A percentile compares a stretch with the other conserved stretches of the same genome.
Evolutionary conservation across 495 filamentous ascomycete genomes (phyloP).

Genomic region (Xylaria acuta): DNA sequence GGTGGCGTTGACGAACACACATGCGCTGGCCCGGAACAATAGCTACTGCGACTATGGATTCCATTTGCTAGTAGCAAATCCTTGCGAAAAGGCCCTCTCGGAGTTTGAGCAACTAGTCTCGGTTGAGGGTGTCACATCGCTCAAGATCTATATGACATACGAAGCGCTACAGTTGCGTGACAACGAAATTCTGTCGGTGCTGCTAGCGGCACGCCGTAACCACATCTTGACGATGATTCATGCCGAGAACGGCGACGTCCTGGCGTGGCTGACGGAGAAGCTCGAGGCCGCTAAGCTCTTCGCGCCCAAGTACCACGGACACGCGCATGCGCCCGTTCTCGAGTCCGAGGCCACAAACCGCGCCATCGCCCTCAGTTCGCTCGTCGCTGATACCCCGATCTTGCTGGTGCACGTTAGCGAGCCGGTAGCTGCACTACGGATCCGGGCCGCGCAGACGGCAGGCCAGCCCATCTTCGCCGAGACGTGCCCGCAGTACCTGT

Average conservation of each 20-base stretch:
- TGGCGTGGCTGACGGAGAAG: conserved; percentile 56
- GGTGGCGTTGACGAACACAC: conserved; percentile 54
- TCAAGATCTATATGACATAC: conserved; percentile 73
- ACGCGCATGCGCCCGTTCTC: conserved; percentile 59
- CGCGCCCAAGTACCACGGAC: conserved; percentile 62
- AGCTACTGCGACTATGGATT: conserved; percentile 68
- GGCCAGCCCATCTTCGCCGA: conserved; percentile 66
- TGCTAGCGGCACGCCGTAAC: conserved; percentile 54
- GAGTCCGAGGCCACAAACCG: conserved; percentile 66
- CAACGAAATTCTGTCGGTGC: conserved; percentile 60
- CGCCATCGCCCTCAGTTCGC: conserved; percentile 59
- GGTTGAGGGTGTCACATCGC: conserved; percentile 58
- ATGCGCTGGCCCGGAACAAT: conserved; percentile 50
- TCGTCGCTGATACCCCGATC: conserved; percentile 60
- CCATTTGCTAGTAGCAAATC: conserved; percentile 64
- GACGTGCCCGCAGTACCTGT: conserved; percentile 72
- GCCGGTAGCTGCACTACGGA: conserved; percentile 55
- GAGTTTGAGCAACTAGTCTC: conserved; percentile 50
- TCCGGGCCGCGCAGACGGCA: conserved; percentile 61
- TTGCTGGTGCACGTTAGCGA: conserved; percentile 67
- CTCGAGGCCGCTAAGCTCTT: conserved; percentile 52
- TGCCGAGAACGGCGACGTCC: conserved; percentile 64
- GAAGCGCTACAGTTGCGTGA: conserved; percentile 62
- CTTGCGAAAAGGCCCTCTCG: conserved; percentile 48
- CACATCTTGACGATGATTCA: conserved; percentile 67